Evolutionary conservation across 2,329 filamentous ascomycete genomes (phyloP).

Genomic region (Basipetospora chlamydospora): DNA sequence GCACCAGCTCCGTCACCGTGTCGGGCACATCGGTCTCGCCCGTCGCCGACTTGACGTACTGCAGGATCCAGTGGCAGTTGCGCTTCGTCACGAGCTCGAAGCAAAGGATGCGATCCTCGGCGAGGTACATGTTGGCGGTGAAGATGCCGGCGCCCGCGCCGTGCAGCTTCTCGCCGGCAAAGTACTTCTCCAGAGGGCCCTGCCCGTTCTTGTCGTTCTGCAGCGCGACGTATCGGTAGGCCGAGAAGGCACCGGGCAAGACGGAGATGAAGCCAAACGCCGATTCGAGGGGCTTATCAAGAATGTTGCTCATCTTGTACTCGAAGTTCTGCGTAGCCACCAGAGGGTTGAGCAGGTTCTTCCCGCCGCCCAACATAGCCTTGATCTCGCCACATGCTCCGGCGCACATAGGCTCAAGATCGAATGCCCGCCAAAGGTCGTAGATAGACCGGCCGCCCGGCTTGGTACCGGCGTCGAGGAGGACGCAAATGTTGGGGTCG

Average conservation of each 20-base stretch:
- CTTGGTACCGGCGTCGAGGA: slow-evolving; percentile 90
- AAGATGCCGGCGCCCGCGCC: slow-evolving; percentile 87
- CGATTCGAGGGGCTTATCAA: slow-evolving; percentile 94
- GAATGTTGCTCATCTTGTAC: slow-evolving; percentile 99
- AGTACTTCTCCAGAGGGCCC: slow-evolving; percentile 91
- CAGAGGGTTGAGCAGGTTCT: slow-evolving; percentile 81
- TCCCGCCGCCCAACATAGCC: slow-evolving; percentile 81
- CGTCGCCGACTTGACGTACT: slow-evolving; percentile 95
- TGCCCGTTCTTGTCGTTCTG: slow-evolving; percentile 94
- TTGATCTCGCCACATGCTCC: slow-evolving; percentile 98
- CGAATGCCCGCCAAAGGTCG: slow-evolving; percentile 96
- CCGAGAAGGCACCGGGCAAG: slow-evolving; percentile 93
- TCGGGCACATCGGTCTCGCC: slow-evolving; percentile 97
- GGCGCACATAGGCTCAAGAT: slow-evolving; percentile 92
- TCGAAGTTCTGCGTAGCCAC: slow-evolving; percentile 97
- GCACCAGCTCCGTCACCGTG: slow-evolving; percentile 82
- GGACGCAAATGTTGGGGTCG: slow-evolving; percentile 90
- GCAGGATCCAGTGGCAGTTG: slow-evolving; percentile 92
- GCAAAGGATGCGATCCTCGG: slow-evolving; percentile 96
- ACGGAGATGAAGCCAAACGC: slow-evolving; percentile 97
- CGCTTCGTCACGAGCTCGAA: slow-evolving; percentile 97
- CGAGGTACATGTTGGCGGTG: slow-evolving; percentile 98
- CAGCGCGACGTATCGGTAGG: slow-evolving; percentile 84
- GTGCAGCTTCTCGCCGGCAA: slow-evolving; percentile 91
- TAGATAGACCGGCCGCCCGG: slow-evolving; percentile 93